Evolutionary conservation across 2,329 filamentous ascomycete genomes (phyloP), one percentile per base, ranked within the genome.

Genomic region (Berkeleyomyces basicola): DNA sequence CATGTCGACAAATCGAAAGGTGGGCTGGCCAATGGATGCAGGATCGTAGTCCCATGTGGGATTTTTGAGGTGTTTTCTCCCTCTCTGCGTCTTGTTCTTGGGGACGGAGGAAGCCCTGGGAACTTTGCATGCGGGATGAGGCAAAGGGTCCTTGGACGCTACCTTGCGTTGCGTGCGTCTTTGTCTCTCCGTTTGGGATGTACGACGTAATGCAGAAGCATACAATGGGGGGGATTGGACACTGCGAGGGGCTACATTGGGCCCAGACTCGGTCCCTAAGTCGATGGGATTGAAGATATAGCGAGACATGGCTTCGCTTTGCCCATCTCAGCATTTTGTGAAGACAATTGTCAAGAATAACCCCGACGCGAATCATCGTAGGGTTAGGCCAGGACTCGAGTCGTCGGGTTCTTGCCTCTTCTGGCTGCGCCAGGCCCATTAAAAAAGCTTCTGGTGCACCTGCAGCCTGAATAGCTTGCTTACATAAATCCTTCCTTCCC

Each of bases 1-100:
- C 36, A 63, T 37, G 44, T n/a, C 42, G 36, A 58, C 55, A 31
- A 42, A 58, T 7, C 40, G 40, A 62, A 62, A 62, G 36, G 33
- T 39, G 53, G 9, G 14, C 42, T 59, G 40, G 58, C 58, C 42
- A 59, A 59, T 47, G 58, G 42, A 11, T 47, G 23, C 16, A 46
- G 42, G 49, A 7, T 53, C 37, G 49, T 36, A 6, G 49, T 53
- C 49, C n/a, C 49, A 53, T 59, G 58, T 44, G 44, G 58, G 40
- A 59, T 44, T 59, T 11, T 31, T 39, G 59, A 46, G 16, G 59
- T 51, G 36, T 61, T 53, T 47, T 39, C 33, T 49, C 11, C 44
- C 7, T 11, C n/a, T 51, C 36, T 51, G 14, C 37, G 33, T 36
- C 10, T 36, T 53, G 7, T 11, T 31, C 33, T 36, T 53, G 49